A percentile compares a stretch with the other conserved stretches of the same genome.
These are phyloP conservation scores for Cercospora zeae-maydis DNA, from an alignment of 2,329 filamentous ascomycete genomes.

Conservation along the genomic window DNA sequence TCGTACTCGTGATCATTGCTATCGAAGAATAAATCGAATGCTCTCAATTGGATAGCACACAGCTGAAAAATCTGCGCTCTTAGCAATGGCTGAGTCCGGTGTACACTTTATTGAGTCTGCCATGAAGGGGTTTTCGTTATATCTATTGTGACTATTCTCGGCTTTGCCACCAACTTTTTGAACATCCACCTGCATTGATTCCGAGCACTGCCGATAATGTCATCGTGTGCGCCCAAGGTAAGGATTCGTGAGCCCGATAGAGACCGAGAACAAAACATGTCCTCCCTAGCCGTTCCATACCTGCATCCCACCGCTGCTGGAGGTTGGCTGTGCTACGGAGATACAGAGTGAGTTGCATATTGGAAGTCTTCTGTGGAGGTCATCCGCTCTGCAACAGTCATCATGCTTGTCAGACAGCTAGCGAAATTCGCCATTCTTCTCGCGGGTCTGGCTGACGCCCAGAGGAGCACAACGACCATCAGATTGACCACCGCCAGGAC, in stretches of 20 bases:
- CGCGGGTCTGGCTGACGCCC: neutral
- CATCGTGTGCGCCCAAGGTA: neutral
- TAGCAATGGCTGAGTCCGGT: neutral
- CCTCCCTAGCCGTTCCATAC: neutral
- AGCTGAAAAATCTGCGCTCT: neutral
- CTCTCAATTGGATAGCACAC: neutral
- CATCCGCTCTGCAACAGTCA: neutral
- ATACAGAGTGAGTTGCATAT: neutral
- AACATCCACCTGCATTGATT: neutral
- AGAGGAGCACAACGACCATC: neutral
- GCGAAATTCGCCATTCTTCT: neutral
- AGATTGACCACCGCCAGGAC: neutral
- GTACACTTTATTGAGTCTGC: neutral
- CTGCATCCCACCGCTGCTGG: neutral
- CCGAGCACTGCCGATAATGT: neutral
- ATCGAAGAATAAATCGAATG: neutral
- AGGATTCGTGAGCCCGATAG: neutral
- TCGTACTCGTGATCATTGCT: neutral
- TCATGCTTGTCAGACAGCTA: neutral
- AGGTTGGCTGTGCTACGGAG: neutral
- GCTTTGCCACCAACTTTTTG: neutral
- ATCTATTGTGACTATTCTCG: neutral
- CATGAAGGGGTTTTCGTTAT: neutral
- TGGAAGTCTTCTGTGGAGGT: neutral
- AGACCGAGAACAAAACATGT: neutral